Evolutionary conservation across 441 rosid species (phyloP).

Genomic region (Manihot esculenta): DNA sequence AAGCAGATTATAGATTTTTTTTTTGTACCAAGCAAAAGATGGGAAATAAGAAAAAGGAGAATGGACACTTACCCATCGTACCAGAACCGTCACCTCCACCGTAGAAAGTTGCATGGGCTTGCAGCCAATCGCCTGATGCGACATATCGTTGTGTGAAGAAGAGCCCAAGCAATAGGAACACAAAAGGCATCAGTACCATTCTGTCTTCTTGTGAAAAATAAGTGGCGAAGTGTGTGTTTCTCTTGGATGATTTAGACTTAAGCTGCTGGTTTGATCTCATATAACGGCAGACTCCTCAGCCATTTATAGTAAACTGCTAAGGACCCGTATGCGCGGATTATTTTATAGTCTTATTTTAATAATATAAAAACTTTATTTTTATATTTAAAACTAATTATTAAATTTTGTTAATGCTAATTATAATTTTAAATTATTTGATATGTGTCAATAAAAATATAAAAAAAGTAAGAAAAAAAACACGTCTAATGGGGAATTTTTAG

Average conservation of each 20-base stretch:
- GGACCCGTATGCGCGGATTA: neutral
- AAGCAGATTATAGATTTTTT: neutral
- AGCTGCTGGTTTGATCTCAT: neutral
- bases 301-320: constrained; percentile 27
- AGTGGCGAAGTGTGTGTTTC: neutral
- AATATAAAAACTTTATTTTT: too few species aligned
- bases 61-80: constrained; percentile 51
- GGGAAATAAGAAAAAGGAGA: too few species aligned
- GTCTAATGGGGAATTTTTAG: too few species aligned
- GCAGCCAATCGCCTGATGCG: constrained; percentile 53
- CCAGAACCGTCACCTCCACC: constrained; percentile 76
- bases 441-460: too few species aligned
- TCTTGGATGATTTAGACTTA: neutral
- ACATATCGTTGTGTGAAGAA: constrained; percentile 12
- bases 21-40: neutral
- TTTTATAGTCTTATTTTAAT: too few species aligned
- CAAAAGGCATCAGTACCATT: constrained; percentile 33
- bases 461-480: too few species aligned
- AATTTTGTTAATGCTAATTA: too few species aligned
- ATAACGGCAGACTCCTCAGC: constrained; percentile 2
- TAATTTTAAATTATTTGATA: too few species aligned
- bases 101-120: constrained; percentile 75
- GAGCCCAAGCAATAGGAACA: constrained; percentile 25
- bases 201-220: neutral
- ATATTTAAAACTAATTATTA: too few species aligned